A percentile compares a stretch with the other conserved stretches of the same genome.
Conservation (phyloP, 306 rosid species). For the Styphnolobium japonicum region DNA sequence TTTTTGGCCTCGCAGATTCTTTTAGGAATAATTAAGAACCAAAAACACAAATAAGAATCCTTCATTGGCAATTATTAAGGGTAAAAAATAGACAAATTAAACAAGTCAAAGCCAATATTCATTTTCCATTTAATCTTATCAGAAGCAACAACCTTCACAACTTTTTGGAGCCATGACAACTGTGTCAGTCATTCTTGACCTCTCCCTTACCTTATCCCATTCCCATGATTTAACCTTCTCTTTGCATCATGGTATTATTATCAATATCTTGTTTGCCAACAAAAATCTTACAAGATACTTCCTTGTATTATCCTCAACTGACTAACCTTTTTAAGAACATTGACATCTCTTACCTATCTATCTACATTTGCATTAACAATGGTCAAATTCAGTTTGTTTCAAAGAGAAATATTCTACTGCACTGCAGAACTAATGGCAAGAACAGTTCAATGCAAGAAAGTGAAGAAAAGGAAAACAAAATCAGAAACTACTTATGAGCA, state of each 20-base stretch:
- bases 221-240: background rate
- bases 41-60: background rate
- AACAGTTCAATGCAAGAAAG: background rate
- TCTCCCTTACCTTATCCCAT: background rate
- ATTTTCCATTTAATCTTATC: background rate
- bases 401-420: background rate
- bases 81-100: background rate
- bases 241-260: background rate
- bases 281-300: background rate
- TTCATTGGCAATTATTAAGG: background rate
- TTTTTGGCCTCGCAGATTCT: background rate
- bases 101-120: background rate
- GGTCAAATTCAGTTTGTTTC: slow-evolving; percentile 4
- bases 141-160: background rate
- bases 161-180: background rate
- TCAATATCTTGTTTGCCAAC: background rate
- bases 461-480: background rate
- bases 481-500: background rate
- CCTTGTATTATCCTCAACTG: background rate
- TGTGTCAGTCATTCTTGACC: background rate
- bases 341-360: background rate
- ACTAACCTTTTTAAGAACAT: background rate
- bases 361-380: background rate
- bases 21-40: background rate
- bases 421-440: background rate